Conservation (phyloP, 1,284 basidiomycete genomes). For the Cutaneotrichosporon sp. region DNA sequence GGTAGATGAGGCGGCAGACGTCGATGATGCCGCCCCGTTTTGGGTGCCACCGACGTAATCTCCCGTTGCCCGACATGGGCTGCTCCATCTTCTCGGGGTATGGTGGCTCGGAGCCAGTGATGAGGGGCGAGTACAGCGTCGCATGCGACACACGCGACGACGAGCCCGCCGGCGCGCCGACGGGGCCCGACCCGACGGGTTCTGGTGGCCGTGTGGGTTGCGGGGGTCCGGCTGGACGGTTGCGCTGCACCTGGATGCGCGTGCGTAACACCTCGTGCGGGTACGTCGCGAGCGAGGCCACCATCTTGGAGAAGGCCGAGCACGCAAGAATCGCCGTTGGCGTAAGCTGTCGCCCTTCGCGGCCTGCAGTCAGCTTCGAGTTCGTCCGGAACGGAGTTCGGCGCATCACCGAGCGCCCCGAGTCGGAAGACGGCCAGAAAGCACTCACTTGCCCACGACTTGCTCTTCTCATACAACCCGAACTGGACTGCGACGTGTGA, state of each 20-base stretch:
- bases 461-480: slow-evolving; percentile 90
- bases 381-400: not conserved
- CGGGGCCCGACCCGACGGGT: not conserved
- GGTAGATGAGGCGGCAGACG: slow-evolving; percentile 70
- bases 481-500: slow-evolving; percentile 93
- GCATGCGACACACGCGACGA: slow-evolving; percentile 6
- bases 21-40: slow-evolving; percentile 63
- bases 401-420: not conserved
- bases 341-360: slow-evolving; percentile 61
- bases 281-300: slow-evolving; percentile 88
- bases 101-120: slow-evolving; percentile 35
- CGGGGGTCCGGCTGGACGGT: not conserved
- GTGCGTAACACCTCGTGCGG: slow-evolving; percentile 95
- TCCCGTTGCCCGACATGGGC: not conserved
- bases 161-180: not conserved
- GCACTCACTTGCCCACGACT: slow-evolving; percentile 72
- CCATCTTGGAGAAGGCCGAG: slow-evolving; percentile 88
- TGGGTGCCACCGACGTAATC: slow-evolving; percentile 20
- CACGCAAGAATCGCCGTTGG: slow-evolving; percentile 75
- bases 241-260: slow-evolving; percentile 69
- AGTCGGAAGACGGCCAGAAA: not conserved
- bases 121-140: slow-evolving; percentile 30
- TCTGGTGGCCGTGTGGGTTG: slow-evolving; percentile 3
- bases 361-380: slow-evolving; percentile 32
- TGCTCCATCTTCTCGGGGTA: slow-evolving; percentile 5